These are phyloP conservation scores for Trichosporon faecale DNA, from an alignment of 1,284 basidiomycete genomes.

Conservation along the genomic window DNA sequence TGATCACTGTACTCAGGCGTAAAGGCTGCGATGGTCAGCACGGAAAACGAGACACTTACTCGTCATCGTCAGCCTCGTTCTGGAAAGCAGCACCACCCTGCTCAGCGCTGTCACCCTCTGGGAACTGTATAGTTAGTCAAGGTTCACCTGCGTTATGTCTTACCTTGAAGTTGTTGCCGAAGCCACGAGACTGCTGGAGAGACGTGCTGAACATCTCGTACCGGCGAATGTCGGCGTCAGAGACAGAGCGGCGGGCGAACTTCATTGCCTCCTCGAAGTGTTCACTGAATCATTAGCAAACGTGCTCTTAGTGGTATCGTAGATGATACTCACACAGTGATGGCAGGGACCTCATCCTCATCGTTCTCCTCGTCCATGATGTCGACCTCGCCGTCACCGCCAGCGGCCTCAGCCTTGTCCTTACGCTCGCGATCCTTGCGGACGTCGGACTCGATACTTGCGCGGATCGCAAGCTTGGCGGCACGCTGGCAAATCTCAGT, in stretches of 20 bases:
- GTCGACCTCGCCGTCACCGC: slow-evolving; percentile 72
- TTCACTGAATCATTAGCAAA: slow-evolving; percentile 55
- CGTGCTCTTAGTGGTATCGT: no score
- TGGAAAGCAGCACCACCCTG: slow-evolving; percentile 52
- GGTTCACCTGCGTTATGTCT: background rate
- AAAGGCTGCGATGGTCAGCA: slow-evolving; percentile 18
- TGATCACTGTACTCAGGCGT: slow-evolving; percentile 16
- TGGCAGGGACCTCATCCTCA: slow-evolving; percentile 94
- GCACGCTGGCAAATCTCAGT: slow-evolving; percentile 98
- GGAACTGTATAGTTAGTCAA: slow-evolving; percentile 68
- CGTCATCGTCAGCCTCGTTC: slow-evolving; percentile 53
- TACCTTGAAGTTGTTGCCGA: slow-evolving; percentile 50
- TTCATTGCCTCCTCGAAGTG: slow-evolving; percentile 81
- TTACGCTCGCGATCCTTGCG: slow-evolving; percentile 72
- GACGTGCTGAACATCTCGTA: slow-evolving; percentile 53
- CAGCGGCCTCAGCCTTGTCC: slow-evolving; percentile 71
- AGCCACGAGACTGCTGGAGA: slow-evolving; percentile 48
- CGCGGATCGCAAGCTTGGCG: slow-evolving; percentile 83
- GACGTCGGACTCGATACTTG: slow-evolving; percentile 92
- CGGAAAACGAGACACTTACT: slow-evolving; percentile 21
- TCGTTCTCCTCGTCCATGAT: slow-evolving; percentile 54
- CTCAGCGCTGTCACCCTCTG: slow-evolving; percentile 62
- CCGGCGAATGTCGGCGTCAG: slow-evolving; percentile 83
- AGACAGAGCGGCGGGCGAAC: slow-evolving; percentile 79
- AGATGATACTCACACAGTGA: slow-evolving; percentile 62